Evolutionary conservation across 1,284 basidiomycete genomes (phyloP).

Genomic region (Microstroma glucosiphilum): DNA sequence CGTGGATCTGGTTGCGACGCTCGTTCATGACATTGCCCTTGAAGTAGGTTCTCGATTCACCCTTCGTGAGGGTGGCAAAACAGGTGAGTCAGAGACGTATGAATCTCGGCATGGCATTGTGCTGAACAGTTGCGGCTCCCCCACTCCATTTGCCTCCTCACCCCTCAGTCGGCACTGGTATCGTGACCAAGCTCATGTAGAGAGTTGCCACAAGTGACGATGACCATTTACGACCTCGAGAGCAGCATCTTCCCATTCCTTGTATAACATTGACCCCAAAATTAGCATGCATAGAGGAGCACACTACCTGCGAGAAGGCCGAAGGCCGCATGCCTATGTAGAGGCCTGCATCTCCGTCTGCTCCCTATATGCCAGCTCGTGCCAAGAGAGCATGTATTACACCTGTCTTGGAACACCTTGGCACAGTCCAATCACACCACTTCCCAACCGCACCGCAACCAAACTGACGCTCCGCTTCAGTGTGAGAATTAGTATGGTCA

Average conservation of each 20-base stretch:
- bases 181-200: conserved; percentile 41
- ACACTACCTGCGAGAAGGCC: too few relatives aligned
- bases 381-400: neutral
- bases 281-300: neutral
- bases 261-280: neutral
- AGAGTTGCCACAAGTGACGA: neutral
- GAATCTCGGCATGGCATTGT: too few relatives aligned
- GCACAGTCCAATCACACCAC: neutral
- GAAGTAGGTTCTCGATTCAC: conserved; percentile 94
- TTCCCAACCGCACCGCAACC: neutral
- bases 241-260: neutral
- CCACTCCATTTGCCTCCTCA: neutral
- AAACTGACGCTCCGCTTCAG: neutral
- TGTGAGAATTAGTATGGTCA: neutral
- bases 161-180: conserved; percentile 44
- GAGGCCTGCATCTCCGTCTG: neutral
- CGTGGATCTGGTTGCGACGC: conserved; percentile 80
- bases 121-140: neutral
- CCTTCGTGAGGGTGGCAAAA: conserved; percentile 91
- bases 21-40: conserved; percentile 81
- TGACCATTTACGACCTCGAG: neutral
- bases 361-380: neutral
- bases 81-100: conserved; percentile 48
- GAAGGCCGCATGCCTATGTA: too few relatives aligned
- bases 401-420: neutral